Evolutionary conservation across 192 early-diverging fungal species (phyloP), one percentile per base, ranked within the genome.

Genomic region (Paraglomus brasilianum): DNA sequence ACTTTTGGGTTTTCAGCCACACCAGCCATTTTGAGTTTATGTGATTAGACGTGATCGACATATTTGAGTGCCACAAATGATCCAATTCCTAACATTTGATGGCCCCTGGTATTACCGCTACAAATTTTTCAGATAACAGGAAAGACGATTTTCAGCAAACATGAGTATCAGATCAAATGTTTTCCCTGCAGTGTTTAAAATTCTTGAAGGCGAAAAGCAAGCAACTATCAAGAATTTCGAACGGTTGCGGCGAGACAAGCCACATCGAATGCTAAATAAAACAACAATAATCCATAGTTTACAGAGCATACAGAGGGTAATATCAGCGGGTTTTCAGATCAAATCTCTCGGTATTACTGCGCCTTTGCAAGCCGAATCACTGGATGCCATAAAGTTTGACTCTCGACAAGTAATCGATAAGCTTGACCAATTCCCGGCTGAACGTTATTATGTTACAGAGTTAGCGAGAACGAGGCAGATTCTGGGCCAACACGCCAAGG

Each of bases 401-500:
- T 39, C 40, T 55, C 9, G 41, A 68, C 17, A 68, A 11, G 40
- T 51, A 41, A 41, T 43, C 38, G 15, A 56, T 15, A 36, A 68
- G 36, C 13, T 56, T 24, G n/a, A 13, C 14, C 49, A 69, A 24
- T 78, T 78, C 14, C 64, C 62, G 14, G 78, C 83, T 6, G 60
- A 80, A 30, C 48, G 74, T n/a, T 80, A 75, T 71, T 81, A 78
- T 14, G 60, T 81, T 0, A 68, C 70, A 1, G 75, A 77, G 50
- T 62, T 76, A 14, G 57, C 75, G 41, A 14, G 75, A 59, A 80
- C 81, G 2, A 72, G 78, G 2, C 60, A 74, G 5, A 81, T 85
- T 13, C 61, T 85, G 13, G 81, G 83, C 4, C 79, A 78, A 14
- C 72, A 74, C n/a, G 80, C 83, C 4, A 56, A 49, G 9, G 70